Evolutionary conservation across 176 grass and related monocot genomes (phyloP), one percentile per base, ranked within the genome.

Genomic region (Raddia guianensis): DNA sequence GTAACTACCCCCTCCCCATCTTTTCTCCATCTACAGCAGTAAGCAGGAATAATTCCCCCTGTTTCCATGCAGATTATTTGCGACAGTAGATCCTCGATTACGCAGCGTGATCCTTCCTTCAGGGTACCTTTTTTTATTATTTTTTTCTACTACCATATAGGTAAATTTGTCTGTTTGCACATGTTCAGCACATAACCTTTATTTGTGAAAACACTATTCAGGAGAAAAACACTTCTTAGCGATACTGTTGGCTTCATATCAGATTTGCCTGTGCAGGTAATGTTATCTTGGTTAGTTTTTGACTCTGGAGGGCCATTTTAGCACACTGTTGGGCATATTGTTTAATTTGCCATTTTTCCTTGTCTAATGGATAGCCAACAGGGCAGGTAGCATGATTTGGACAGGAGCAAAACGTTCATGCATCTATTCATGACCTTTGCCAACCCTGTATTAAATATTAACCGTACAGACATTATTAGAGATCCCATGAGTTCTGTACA

Each of bases 161-260:
- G 33, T 77, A 74, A 45, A 51, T n/a, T 66, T 74, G 5, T 75
- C 14, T 8, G 37, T 70, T 83, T 48, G 45, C 19, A 18, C 54
- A 63, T 66, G 63, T 73, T 83, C 32, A 73, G 45, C 48, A 9
- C 13, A 43, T 81, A 56, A 81, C 53, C 48, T 69, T 49, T 86
- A 40, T 86, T 81, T 72, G 14, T 55, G 53, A 14, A 79, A 83
- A 60, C 76, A 27, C 8, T 80, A 77, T 77, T 72, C 77, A 98
- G 95, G 90, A 94, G 62, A 81, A 98, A 93, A 81, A 47, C 70
- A 81, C 87, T 98, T 87, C 86, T 98, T 82, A 94, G 92, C 14
- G 95, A 98, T 77, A 98, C 95, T 5, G 95, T 98, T 84, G 95
- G 95, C 40, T 98, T 98, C 83, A 98, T 98, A 68, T 94, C 90